A percentile compares a stretch with the other conserved stretches of the same genome.
These are phyloP conservation scores for Phytophthora parvispora DNA, from an alignment of 352 stramenopile genomes.

Conservation along the genomic window DNA sequence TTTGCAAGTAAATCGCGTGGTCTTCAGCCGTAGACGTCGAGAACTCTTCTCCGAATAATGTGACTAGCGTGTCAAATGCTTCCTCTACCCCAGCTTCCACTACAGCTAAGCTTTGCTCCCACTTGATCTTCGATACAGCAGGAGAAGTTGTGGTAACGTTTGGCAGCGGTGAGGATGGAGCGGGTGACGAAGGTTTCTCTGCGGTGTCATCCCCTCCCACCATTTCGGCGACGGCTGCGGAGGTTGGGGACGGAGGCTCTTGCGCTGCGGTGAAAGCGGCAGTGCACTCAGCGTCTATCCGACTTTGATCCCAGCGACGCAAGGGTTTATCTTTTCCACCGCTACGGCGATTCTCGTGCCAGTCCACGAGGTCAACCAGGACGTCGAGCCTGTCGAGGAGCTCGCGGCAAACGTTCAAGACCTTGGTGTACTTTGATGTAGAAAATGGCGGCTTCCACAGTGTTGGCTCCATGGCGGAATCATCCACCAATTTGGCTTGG, in stretches of 20 bases:
- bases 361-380: constrained; percentile 73
- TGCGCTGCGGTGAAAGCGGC: constrained; percentile 44
- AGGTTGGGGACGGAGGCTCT: constrained; percentile 32
- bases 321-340: constrained; percentile 39
- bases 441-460: constrained; percentile 74
- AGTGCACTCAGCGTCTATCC: constrained; percentile 43
- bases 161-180: constrained; percentile 27
- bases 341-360: constrained; percentile 56
- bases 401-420: constrained; percentile 55
- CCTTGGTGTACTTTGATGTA: constrained; percentile 59
- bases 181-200: constrained; percentile 10
- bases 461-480: constrained; percentile 57
- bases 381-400: constrained; percentile 66
- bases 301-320: constrained; percentile 36
- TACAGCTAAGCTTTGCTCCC: constrained; percentile 53
- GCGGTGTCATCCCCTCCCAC: constrained; percentile 6
- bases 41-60: constrained; percentile 76
- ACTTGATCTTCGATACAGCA: constrained; percentile 41
- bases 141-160: constrained; percentile 34
- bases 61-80: constrained; percentile 66
- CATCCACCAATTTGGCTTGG: constrained; percentile 58
- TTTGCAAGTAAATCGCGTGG: constrained; percentile 79
- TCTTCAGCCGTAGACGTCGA: constrained; percentile 58
- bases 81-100: constrained; percentile 59
- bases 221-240: constrained; percentile 21